Evolutionary conservation across 352 stramenopile species (phyloP), one percentile per base, ranked within the genome.

Genomic region (Phytopythium chamaehyphon): DNA sequence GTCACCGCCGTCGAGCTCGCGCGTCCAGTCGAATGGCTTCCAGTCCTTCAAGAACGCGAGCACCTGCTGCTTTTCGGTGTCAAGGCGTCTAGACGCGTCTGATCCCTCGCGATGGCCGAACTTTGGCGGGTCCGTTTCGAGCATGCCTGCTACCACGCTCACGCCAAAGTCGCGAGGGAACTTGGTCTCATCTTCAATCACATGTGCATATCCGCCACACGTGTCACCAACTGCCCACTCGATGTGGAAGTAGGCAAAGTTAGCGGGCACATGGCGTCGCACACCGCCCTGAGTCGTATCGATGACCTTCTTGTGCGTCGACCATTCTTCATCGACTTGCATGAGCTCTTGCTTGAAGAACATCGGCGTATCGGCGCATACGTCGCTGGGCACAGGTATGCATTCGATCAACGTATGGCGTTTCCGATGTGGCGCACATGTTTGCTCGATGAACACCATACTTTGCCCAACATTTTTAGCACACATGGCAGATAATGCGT

Each of bases 221-320:
- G 50, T 70, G 4, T 19, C 37, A 1, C 19, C 22, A 0, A 39
- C 37, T 21, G 22, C 48, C 84, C 84, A 94, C 57, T 89, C 79
- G 38, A 94, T 88, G 56, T 94, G 78, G 54, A 92, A 94, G 44
- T 93, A 94, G 23, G 82, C 61, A 54, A 92, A 91, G n/a, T 86
- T 80, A 19, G 72, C 66, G 7, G 84, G 84, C 6, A 94, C 65
- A 37, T 86, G 69, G 23, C 66, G 72, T 51, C 72, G 73, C 31
- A 92, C 62, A 3, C 78, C 78, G 8, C 74, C 73, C 38, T 80
- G 70, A 42, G 54, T 74, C 9, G 79, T 91, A 50, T 90, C 71
- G 48, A 94, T 82, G 45, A 94, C 76, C 57, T 88, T 86, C 51
- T 87, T 84, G 62, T 94, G 84, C 15, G 80, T 90, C 22, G 71